These are phyloP conservation scores for Ambrosia hybrid DNA, from an alignment of 140 eudicot genomes.

Conservation along the genomic window DNA sequence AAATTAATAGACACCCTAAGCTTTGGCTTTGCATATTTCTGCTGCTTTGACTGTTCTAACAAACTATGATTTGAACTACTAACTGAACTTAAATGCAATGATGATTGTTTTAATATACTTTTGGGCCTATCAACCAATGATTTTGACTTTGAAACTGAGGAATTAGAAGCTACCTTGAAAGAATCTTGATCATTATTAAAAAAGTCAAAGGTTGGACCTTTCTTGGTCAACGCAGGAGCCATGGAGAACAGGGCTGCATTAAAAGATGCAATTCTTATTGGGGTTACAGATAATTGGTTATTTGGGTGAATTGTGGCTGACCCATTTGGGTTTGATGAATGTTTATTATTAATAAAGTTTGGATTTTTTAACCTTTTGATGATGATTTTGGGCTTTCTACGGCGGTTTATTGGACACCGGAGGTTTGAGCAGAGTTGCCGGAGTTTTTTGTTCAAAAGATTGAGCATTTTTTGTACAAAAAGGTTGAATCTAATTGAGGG, in stretches of 20 bases:
- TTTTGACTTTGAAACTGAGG: conserved; percentile 29
- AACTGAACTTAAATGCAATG: conserved; percentile 53
- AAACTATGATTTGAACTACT: conserved; percentile 26
- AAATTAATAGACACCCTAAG: conserved; percentile 87
- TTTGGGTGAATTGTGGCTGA: conserved; percentile 70
- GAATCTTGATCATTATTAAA: conserved; percentile 27
- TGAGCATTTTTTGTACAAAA: conserved; percentile 39
- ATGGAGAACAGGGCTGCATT: conserved; percentile 95
- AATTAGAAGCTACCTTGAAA: conserved; percentile 6
- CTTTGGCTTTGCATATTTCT: conserved; percentile 67
- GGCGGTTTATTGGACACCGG: conserved; percentile 66
- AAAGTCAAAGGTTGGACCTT: conserved; percentile 23
- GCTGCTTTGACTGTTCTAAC: conserved; percentile 31
- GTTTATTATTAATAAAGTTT: conserved; percentile 44
- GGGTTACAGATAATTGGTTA: conserved; percentile 32
- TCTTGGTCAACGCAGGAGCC: conserved; percentile 49
- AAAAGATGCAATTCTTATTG: conserved; percentile 68
- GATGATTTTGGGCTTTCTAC: conserved; percentile 48
- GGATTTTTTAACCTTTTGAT: conserved; percentile 58
- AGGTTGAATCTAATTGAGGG: conserved; percentile 15
- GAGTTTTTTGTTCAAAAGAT: conserved; percentile 49
- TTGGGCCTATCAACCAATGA: conserved; percentile 69
- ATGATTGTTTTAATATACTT: conserved; percentile 78
- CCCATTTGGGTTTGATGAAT: conserved; percentile 38
- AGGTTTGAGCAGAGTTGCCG: conserved; percentile 57